Percentiles rank a stretch among this genome's conserved stretches.
phyloP scores from a whole-genome alignment of 164 flowering plant genomes.

The Aristolochia contorta region DNA sequence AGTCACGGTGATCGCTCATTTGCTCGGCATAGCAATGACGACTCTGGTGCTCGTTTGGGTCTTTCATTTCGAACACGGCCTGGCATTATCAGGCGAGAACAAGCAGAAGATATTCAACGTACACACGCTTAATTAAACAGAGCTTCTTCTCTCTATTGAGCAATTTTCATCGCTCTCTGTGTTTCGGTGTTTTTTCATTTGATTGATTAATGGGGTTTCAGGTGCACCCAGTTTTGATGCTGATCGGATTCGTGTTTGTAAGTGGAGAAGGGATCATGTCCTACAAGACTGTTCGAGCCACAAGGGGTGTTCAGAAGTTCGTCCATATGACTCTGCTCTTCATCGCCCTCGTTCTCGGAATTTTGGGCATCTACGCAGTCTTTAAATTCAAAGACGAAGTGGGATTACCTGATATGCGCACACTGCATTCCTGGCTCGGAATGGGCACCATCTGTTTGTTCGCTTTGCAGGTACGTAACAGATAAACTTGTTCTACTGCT shows the following conservation, averaged over 20 bases:
- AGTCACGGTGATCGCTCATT: slow-evolving; percentile 33
- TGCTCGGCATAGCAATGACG: slow-evolving; percentile 31
- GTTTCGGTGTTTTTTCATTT: too few species aligned
- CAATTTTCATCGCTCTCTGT: too few species aligned
- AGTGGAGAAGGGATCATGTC: slow-evolving; percentile 69
- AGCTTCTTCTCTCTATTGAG: too few species aligned
- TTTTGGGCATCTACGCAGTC: slow-evolving; percentile 44
- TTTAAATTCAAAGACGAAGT: slow-evolving; percentile 50
- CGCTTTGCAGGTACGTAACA: slow-evolving; percentile 57
- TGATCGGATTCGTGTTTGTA: slow-evolving; percentile 20
- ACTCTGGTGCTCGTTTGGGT: slow-evolving; percentile 50
- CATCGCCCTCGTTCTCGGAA: slow-evolving; percentile 41
- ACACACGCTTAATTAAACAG: not conserved
- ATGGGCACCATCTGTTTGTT: slow-evolving; percentile 49
- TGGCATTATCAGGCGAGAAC: slow-evolving; percentile 11
- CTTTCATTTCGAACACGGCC: slow-evolving; percentile 17
- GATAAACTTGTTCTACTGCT: too few species aligned
- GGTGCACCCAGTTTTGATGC: slow-evolving; percentile 59
- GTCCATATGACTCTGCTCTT: slow-evolving; percentile 35
- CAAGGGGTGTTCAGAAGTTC: slow-evolving; percentile 21
- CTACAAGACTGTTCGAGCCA: slow-evolving; percentile 38
- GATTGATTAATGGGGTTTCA: slow-evolving; percentile 10
- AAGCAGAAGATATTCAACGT: slow-evolving; percentile 19
- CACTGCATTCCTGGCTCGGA: slow-evolving; percentile 78
- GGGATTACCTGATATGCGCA: slow-evolving; percentile 19